Evolutionary conservation across 148 eudicot genomes (phyloP).

Genomic region (Talinum fruticosum): DNA sequence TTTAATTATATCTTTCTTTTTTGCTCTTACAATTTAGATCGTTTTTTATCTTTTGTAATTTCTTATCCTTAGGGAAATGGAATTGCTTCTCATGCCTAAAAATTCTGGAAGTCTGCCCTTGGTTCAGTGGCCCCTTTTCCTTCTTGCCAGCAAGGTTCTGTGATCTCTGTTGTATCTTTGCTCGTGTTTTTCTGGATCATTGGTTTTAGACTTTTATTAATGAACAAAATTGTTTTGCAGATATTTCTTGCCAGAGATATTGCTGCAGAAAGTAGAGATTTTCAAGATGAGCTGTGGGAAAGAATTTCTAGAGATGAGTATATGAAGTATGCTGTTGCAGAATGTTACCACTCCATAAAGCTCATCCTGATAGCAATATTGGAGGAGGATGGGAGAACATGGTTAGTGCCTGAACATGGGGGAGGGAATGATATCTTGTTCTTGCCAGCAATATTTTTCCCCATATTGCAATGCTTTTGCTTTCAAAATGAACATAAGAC

Average conservation of each 20-base stretch:
- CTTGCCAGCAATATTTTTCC: background rate
- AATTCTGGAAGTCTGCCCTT: conserved; percentile 71
- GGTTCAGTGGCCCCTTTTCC: conserved; percentile 99
- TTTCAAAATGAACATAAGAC: background rate
- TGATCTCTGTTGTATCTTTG: conserved; percentile 1
- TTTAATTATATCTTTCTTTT: conserved; percentile 2
- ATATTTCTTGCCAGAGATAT: conserved; percentile 88
- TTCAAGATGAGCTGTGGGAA: conserved; percentile 84
- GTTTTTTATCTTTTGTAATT: background rate
- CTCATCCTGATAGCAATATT: conserved; percentile 62
- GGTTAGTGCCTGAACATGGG: conserved; percentile 38
- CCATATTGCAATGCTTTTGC: background rate
- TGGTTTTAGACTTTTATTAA: background rate
- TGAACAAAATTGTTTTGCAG: conserved; percentile 29
- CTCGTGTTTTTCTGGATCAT: background rate
- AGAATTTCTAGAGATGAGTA: conserved; percentile 85
- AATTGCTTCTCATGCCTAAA: conserved; percentile 87
- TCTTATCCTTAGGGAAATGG: conserved; percentile 64
- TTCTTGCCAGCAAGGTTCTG: conserved; percentile 91
- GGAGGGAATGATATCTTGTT: background rate
- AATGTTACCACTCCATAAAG: conserved; percentile 65
- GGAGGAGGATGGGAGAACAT: conserved; percentile 85
- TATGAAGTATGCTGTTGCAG: conserved; percentile 94
- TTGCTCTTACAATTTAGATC: conserved; percentile 7
- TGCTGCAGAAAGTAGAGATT: conserved; percentile 71